Conservation (phyloP, 768 basidiomycete species). For the Naganishia onofrii region DNA sequence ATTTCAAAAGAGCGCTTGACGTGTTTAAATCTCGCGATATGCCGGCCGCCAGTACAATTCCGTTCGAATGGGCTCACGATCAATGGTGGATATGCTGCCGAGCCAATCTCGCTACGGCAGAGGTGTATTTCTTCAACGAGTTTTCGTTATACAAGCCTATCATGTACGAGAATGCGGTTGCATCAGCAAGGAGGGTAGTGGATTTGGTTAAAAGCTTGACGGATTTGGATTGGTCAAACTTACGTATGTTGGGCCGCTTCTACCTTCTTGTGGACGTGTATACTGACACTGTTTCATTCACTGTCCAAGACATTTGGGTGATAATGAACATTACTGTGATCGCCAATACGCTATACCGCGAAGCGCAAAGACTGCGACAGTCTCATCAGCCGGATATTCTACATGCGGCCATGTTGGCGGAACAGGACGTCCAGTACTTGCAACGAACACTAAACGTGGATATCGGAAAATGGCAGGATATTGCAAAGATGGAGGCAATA, state of each 20-base stretch:
- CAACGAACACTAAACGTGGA: constrained; percentile 12
- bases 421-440: constrained; percentile 11
- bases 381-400: constrained; percentile 1
- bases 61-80: constrained; percentile 34
- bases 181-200: constrained; percentile 41
- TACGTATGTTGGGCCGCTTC: neutral
- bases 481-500: constrained; percentile 42
- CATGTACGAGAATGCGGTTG: constrained; percentile 41
- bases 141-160: constrained; percentile 37
- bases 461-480: constrained; percentile 38
- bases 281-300: neutral
- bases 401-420: constrained; percentile 9
- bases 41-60: neutral
- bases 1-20: constrained; percentile 13
- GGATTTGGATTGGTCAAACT: constrained; percentile 1
- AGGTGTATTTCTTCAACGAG: constrained; percentile 47
- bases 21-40: constrained; percentile 24
- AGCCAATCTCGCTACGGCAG: constrained; percentile 42
- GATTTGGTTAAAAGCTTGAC: constrained; percentile 34
- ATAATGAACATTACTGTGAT: constrained; percentile 43
- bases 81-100: constrained; percentile 47
- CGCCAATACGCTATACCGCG: constrained; percentile 43
- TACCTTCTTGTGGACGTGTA: neutral
- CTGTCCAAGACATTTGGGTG: constrained; percentile 39
- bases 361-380: constrained; percentile 37